Percentiles rank a stretch among this genome's conserved stretches.
Evolutionary conservation across 495 filamentous ascomycete species (phyloP).

Genomic region (Aeminium ludgeri): DNA sequence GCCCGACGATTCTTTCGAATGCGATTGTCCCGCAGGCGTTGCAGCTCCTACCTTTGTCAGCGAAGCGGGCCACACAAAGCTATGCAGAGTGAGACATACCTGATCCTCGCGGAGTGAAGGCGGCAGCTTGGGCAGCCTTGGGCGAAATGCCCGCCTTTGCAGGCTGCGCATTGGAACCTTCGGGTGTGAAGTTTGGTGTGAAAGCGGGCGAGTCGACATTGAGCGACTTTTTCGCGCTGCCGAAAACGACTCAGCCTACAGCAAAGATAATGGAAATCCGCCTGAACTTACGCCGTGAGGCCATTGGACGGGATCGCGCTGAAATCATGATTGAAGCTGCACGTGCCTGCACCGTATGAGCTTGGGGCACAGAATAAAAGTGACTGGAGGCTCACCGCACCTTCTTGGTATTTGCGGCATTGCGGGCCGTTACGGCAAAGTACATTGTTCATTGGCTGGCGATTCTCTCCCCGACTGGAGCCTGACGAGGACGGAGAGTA

Average conservation of each 20-base stretch:
- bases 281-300: slow-evolving; percentile 3
- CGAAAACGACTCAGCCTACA: slow-evolving; percentile 7
- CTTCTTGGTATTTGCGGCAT: slow-evolving; percentile 15
- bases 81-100: slow-evolving; percentile 7
- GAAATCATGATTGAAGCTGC: slow-evolving; percentile 16
- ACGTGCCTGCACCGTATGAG: slow-evolving; percentile 9
- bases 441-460: slow-evolving; percentile 9
- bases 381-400: not conserved
- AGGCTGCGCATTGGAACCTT: slow-evolving; percentile 32
- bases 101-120: slow-evolving; percentile 59
- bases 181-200: slow-evolving; percentile 45
- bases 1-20: slow-evolving; percentile 10
- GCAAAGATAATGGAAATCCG: not conserved
- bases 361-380: not conserved
- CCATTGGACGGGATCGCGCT: slow-evolving; percentile 6
- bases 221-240: slow-evolving; percentile 55
- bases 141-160: slow-evolving; percentile 61
- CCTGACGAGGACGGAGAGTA: slow-evolving; percentile 5
- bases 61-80: not conserved
- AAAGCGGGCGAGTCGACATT: slow-evolving; percentile 96
- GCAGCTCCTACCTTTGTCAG: slow-evolving; percentile 4
- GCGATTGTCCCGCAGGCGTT: slow-evolving; percentile 7
- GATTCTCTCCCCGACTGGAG: slow-evolving; percentile 9
- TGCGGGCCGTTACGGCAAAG: slow-evolving; percentile 16
- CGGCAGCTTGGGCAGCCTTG: slow-evolving; percentile 73